Conservation (phyloP, 208 protist species). For the Balamuthia mandrillaris region DNA sequence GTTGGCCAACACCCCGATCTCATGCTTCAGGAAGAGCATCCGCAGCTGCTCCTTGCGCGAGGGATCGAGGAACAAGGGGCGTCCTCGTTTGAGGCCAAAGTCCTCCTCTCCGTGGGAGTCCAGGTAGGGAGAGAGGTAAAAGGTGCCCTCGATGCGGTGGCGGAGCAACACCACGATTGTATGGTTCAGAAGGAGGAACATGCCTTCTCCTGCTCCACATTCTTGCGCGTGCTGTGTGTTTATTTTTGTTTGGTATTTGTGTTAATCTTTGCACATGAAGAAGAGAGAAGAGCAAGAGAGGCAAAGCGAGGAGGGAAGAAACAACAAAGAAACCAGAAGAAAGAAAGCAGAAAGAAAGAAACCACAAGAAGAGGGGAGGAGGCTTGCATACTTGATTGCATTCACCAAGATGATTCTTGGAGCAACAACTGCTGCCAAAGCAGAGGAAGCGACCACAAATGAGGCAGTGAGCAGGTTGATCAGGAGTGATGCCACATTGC, state of each 20-base stretch:
- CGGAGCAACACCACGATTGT: not conserved
- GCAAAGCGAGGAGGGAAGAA: too few relatives aligned
- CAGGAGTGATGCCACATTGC: not conserved
- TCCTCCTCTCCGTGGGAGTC: slow-evolving; percentile 28
- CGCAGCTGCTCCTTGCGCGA: too few relatives aligned
- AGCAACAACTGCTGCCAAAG: too few relatives aligned
- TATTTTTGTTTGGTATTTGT: too few relatives aligned
- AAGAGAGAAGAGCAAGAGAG: too few relatives aligned
- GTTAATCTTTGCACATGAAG: too few relatives aligned
- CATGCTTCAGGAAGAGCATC: too few relatives aligned
- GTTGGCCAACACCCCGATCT: too few relatives aligned
- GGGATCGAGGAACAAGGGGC: not conserved
- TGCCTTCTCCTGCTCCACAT: not conserved
- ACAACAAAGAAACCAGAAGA: not conserved
- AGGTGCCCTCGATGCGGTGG: not conserved
- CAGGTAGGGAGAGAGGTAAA: slow-evolving; percentile 21
- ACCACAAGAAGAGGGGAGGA: not conserved
- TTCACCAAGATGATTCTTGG: too few relatives aligned
- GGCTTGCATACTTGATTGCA: slow-evolving; percentile 12
- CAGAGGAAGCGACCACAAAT: not conserved
- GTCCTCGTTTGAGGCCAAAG: not conserved
- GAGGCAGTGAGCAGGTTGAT: not conserved
- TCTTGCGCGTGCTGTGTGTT: not conserved
- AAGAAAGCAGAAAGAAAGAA: not conserved
- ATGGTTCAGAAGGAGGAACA: slow-evolving; percentile 11